These are phyloP conservation scores for Paraconiothyrium brasiliense DNA, from an alignment of 2,329 filamentous ascomycete species.

Conservation along the genomic window DNA sequence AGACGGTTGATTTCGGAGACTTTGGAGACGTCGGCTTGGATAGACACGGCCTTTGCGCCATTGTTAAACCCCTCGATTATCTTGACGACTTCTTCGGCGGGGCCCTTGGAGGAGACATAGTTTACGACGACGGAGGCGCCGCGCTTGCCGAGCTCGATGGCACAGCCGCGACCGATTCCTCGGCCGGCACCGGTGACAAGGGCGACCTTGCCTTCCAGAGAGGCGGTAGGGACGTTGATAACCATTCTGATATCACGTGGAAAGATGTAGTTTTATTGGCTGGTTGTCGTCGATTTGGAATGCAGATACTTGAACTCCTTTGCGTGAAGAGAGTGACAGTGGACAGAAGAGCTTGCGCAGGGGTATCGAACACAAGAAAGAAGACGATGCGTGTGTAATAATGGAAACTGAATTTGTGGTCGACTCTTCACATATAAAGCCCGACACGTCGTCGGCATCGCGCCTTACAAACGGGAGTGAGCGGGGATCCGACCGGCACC, in stretches of 20 bases:
- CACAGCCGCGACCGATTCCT: constrained; percentile 73
- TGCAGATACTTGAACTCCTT: background rate
- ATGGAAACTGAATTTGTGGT: background rate
- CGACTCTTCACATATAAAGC: constrained; percentile 11
- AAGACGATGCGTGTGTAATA: background rate
- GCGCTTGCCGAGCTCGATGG: constrained; percentile 72
- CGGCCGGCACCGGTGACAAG: constrained; percentile 71
- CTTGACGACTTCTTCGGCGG: constrained; percentile 59
- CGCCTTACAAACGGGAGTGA: background rate
- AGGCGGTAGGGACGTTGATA: constrained; percentile 57
- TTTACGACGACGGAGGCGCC: constrained; percentile 74
- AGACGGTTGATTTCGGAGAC: constrained; percentile 67
- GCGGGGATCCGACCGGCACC: constrained; percentile 33
- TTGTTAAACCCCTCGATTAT: constrained; percentile 58
- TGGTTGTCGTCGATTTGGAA: background rate
- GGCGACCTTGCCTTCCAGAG: constrained; percentile 63
- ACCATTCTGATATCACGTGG: constrained; percentile 48
- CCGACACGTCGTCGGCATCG: constrained; percentile 5
- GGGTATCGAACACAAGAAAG: constrained; percentile 9
- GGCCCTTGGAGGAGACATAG: constrained; percentile 64
- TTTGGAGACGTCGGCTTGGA: constrained; percentile 68
- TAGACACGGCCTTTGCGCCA: constrained; percentile 63
- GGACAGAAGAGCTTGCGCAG: background rate
- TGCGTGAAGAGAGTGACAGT: background rate
- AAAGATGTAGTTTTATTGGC: constrained; percentile 26